A percentile compares a stretch with the other conserved stretches of the same genome.
Conservation (phyloP, 306 rosid genomes). For the Alnus glutinosa region DNA sequence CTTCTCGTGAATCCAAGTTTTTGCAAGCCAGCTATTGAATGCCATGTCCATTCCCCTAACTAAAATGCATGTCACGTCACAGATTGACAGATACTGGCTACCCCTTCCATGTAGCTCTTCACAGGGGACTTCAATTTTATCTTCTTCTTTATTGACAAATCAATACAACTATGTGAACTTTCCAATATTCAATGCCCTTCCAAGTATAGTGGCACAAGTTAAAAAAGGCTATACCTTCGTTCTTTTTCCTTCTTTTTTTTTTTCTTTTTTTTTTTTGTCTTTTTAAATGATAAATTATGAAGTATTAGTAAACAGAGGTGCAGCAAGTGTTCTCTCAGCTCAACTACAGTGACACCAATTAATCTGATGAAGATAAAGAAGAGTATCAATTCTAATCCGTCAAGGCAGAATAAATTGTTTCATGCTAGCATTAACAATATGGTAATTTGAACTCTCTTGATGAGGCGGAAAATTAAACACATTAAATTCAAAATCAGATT, state of each 20-base stretch:
- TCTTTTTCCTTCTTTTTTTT: too few relatives aligned
- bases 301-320: background rate
- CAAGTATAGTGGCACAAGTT: too few relatives aligned
- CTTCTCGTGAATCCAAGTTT: too few relatives aligned
- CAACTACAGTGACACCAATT: too few relatives aligned
- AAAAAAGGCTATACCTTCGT: too few relatives aligned
- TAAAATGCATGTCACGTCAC: background rate
- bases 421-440: background rate
- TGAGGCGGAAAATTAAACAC: background rate
- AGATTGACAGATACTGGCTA: background rate
- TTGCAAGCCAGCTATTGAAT: too few relatives aligned
- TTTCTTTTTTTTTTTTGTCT: background rate
- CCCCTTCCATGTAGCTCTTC: background rate
- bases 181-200: too few relatives aligned
- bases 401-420: background rate
- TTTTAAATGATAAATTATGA: background rate
- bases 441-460: background rate
- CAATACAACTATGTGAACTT: too few relatives aligned
- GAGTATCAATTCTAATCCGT: background rate
- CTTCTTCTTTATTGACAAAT: too few relatives aligned
- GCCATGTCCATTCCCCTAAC: background rate
- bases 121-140: too few relatives aligned
- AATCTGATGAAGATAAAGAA: background rate
- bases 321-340: too few relatives aligned
- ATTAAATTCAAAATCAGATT: background rate